Conservation (phyloP, 2,329 filamentous ascomycete genomes). For the Xylaria digitata region DNA sequence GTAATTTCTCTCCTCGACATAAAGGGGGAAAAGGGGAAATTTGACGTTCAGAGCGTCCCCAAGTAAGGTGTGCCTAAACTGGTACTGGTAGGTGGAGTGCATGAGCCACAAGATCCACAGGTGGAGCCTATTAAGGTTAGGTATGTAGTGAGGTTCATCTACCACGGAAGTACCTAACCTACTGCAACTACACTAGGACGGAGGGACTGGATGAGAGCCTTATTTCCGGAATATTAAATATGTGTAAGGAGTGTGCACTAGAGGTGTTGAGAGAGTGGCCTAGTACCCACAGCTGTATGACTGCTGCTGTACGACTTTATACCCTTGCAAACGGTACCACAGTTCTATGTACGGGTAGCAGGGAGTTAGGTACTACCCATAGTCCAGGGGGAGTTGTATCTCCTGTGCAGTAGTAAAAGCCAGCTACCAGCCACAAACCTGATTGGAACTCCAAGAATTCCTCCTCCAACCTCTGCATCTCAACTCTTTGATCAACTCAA, state of each 20-base stretch:
- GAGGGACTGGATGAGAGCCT: no score
- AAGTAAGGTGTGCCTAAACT: slow-evolving; percentile 12
- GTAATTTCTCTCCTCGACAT: not conserved
- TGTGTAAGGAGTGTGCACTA: no score
- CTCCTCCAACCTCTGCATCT: slow-evolving; percentile 17
- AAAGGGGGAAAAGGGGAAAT: slow-evolving; percentile 8
- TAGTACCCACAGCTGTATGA: no score
- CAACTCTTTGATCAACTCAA: not conserved
- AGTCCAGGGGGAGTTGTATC: not conserved
- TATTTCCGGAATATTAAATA: no score
- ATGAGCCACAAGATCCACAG: not conserved
- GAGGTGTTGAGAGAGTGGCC: no score
- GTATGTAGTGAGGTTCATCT: no score
- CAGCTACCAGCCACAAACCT: not conserved
- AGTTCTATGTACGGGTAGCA: no score
- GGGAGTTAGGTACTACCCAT: no score
- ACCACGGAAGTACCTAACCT: not conserved
- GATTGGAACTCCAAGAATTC: not conserved
- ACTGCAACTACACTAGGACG: no score
- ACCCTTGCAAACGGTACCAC: no score
- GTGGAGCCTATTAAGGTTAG: not conserved
- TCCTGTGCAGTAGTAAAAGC: slow-evolving; percentile 10
- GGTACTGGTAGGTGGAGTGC: slow-evolving; percentile 1
- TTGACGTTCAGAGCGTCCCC: not conserved
- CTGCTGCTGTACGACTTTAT: no score